phyloP scores from a whole-genome alignment of 73 alveolate species.

The Paramecium tetraurelia region DNA sequence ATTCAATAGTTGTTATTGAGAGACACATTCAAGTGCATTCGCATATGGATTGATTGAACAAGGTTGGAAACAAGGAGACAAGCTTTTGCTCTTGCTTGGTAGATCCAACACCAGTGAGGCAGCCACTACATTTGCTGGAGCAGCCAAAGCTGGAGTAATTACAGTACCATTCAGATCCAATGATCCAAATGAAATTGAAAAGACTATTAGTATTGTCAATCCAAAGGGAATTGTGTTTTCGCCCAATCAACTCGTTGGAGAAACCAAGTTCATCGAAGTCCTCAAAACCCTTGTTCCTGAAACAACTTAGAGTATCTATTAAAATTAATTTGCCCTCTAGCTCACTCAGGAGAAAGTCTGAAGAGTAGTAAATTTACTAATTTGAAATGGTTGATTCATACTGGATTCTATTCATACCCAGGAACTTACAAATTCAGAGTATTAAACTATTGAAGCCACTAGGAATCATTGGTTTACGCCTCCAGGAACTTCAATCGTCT shows the following conservation, averaged over 20 bases:
- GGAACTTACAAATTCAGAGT: slow-evolving; percentile 65
- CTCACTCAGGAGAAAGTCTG: slow-evolving; percentile 30
- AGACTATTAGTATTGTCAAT: slow-evolving; percentile 46
- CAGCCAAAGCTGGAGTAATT: slow-evolving; percentile 62
- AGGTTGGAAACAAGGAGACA: slow-evolving; percentile 65
- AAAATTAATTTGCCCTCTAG: neutral
- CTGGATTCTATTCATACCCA: slow-evolving; percentile 62
- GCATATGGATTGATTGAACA: slow-evolving; percentile 61
- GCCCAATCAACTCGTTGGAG: slow-evolving; percentile 52
- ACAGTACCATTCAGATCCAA: slow-evolving; percentile 51
- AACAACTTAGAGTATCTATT: slow-evolving; percentile 27
- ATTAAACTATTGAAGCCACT: neutral
- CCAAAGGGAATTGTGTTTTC: slow-evolving; percentile 59
- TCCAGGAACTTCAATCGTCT: slow-evolving; percentile 53
- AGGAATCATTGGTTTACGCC: slow-evolving; percentile 46
- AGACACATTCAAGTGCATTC: slow-evolving; percentile 61
- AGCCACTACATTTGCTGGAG: slow-evolving; percentile 58
- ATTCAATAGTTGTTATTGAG: neutral
- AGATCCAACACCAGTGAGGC: slow-evolving; percentile 57
- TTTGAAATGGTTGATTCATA: slow-evolving; percentile 52
- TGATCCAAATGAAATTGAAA: slow-evolving; percentile 44
- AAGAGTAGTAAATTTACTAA: slow-evolving; percentile 48
- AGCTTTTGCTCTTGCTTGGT: slow-evolving; percentile 50
- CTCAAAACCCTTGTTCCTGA: slow-evolving; percentile 45
- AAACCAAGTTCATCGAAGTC: slow-evolving; percentile 36